These are phyloP conservation scores for Podospora comata DNA, from an alignment of 495 filamentous ascomycete genomes.

Conservation along the genomic window DNA sequence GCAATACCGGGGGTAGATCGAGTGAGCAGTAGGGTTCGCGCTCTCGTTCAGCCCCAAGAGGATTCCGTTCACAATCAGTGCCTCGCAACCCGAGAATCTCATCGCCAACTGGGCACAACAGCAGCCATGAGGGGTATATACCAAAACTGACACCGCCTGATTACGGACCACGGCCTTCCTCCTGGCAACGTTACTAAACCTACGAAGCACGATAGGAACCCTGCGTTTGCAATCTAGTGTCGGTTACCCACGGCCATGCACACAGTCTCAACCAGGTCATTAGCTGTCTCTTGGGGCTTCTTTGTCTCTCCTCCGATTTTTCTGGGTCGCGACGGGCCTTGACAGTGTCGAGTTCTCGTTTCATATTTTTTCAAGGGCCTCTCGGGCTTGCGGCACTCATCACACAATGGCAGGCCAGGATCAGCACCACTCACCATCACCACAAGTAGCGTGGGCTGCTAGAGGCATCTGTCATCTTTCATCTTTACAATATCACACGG, in stretches of 20 bases:
- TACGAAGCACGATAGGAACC: background rate
- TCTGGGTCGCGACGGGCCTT: too few species aligned
- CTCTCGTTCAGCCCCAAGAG: background rate
- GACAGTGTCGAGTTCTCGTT: too few species aligned
- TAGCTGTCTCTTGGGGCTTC: background rate
- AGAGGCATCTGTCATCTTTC: background rate
- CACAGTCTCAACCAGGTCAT: background rate
- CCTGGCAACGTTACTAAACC: background rate
- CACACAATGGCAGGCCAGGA: too few species aligned
- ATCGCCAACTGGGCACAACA: background rate
- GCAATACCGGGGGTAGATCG: conserved; percentile 33
- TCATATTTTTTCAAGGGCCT: too few species aligned
- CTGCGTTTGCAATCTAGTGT: background rate
- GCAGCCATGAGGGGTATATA: background rate
- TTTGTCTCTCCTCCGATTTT: background rate
- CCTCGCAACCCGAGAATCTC: background rate
- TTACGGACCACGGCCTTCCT: background rate
- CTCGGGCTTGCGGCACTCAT: too few species aligned
- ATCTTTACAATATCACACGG: background rate
- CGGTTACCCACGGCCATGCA: background rate
- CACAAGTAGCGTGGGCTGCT: too few species aligned
- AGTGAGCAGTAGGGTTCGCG: conserved; percentile 22
- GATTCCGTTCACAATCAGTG: background rate
- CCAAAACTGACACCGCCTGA: background rate
- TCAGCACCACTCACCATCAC: too few species aligned